These are phyloP conservation scores for Sphaceloma murrayae DNA, from an alignment of 2,329 filamentous ascomycete species.

Conservation along the genomic window DNA sequence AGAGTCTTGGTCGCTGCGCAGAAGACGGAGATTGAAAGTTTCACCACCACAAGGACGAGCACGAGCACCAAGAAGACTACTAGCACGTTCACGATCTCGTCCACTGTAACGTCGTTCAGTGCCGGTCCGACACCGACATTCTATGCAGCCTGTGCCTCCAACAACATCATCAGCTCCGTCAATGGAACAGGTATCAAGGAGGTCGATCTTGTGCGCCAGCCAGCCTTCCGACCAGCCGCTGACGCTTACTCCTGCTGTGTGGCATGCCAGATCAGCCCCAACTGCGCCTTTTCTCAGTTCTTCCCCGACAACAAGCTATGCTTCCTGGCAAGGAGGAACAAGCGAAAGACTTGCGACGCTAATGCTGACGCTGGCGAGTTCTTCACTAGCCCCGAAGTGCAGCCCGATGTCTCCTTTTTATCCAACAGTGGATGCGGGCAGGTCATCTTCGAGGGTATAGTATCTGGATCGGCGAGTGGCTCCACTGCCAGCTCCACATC, in stretches of 20 bases:
- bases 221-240: neutral
- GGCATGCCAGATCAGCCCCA: conserved; percentile 4
- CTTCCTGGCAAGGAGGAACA: conserved; percentile 4
- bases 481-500: neutral
- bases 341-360: neutral
- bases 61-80: neutral
- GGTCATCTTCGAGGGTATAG: conserved; percentile 5
- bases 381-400: conserved; percentile 2
- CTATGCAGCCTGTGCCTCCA: conserved; percentile 9
- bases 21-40: conserved; percentile 4
- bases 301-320: neutral
- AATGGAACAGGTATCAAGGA: conserved; percentile 10
- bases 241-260: conserved; percentile 12
- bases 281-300: conserved; percentile 12
- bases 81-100: neutral
- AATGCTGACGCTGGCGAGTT: conserved; percentile 11
- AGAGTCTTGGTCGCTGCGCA: neutral
- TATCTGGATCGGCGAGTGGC: neutral
- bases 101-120: neutral
- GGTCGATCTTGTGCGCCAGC: neutral
- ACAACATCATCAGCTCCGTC: conserved; percentile 4
- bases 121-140: conserved; percentile 7
- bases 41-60: neutral
- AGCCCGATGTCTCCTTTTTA: neutral
- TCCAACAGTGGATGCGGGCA: conserved; percentile 10